Evolutionary conservation across 2,329 filamentous ascomycete species (phyloP).

Genomic region (Blastomyces emzantsi): DNA sequence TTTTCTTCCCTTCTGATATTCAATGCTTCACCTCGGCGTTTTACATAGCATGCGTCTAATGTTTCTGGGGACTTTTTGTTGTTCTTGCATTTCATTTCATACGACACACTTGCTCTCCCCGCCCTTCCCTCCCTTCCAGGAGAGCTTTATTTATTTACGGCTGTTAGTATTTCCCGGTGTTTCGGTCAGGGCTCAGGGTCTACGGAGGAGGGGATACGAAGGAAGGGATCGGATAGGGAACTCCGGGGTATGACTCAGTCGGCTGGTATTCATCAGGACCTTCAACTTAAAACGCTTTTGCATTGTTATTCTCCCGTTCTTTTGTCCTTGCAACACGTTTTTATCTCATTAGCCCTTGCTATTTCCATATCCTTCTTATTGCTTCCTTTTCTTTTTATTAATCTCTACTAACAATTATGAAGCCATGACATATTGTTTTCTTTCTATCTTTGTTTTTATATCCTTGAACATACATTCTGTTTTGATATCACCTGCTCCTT

Average conservation of each 20-base stretch:
- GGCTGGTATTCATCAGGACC: neutral
- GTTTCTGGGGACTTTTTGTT: neutral
- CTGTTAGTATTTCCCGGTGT: constrained; percentile 2
- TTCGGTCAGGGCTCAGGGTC: neutral
- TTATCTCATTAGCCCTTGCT: neutral
- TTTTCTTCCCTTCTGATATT: neutral
- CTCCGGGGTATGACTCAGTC: neutral
- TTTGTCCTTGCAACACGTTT: neutral
- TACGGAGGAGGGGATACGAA: neutral
- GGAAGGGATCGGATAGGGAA: neutral
- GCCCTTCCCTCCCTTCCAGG: neutral
- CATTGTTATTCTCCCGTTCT: neutral
- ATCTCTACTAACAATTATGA: neutral
- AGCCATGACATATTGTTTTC: neutral
- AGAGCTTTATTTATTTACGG: neutral
- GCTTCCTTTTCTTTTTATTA: neutral
- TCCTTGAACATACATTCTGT: neutral
- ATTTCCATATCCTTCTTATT: neutral
- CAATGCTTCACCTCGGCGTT: constrained; percentile 1
- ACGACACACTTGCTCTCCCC: neutral
- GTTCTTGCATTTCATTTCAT: neutral
- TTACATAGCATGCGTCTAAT: neutral
- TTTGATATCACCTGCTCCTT: neutral
- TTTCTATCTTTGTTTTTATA: neutral
- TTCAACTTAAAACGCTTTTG: too few relatives aligned